These are phyloP conservation scores for Narthecium ossifragum DNA, from an alignment of 106 monocot species.

Conservation along the genomic window DNA sequence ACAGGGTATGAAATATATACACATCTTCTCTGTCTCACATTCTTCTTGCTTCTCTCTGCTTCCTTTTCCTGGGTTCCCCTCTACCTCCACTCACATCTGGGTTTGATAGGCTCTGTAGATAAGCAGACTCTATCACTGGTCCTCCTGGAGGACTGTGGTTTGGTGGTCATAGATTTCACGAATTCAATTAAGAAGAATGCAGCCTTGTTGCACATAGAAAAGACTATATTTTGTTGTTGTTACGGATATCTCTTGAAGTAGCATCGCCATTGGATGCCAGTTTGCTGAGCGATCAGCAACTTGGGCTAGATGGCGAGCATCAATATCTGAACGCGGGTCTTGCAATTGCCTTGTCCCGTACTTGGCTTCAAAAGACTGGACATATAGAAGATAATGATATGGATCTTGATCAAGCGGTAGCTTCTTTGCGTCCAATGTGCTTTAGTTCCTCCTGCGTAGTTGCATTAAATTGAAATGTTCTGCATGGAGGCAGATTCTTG, in stretches of 20 bases:
- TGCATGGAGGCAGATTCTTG: constrained; percentile 26
- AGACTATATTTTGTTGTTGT: constrained; percentile 2
- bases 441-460: not conserved
- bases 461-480: constrained; percentile 4
- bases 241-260: constrained; percentile 65
- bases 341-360: constrained; percentile 52
- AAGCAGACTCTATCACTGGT: too few relatives aligned
- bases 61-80: too few relatives aligned
- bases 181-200: too few relatives aligned
- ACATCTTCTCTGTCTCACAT: too few relatives aligned
- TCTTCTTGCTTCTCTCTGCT: too few relatives aligned
- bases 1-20: too few relatives aligned
- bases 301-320: constrained; percentile 92
- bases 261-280: constrained; percentile 45
- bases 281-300: constrained; percentile 45
- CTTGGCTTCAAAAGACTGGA: constrained; percentile 68
- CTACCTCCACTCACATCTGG: too few relatives aligned
- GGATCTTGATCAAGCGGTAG: constrained; percentile 26
- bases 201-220: not conserved
- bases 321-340: constrained; percentile 86
- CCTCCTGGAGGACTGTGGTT: too few relatives aligned
- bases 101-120: too few relatives aligned
- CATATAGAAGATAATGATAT: constrained; percentile 21
- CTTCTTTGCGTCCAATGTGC: constrained; percentile 8
- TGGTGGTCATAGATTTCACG: too few relatives aligned